A percentile compares a stretch with the other conserved stretches of the same genome.
phyloP scores from a whole-genome alignment of 768 basidiomycete species.

The Myochromella boudieri region DNA sequence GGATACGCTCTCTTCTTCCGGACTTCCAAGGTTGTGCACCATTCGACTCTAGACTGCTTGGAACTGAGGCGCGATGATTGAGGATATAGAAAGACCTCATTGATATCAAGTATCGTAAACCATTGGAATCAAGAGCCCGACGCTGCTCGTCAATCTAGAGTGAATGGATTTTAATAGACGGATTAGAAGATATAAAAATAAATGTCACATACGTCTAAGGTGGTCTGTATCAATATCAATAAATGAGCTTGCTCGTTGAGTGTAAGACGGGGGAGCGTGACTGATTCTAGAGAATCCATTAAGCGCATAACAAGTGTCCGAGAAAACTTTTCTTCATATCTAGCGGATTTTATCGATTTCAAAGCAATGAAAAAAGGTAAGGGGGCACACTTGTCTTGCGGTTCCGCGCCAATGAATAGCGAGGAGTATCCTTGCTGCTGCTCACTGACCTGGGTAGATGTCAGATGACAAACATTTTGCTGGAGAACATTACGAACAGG shows the following conservation, averaged over 20 bases:
- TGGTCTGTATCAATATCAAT: slow-evolving; percentile 81
- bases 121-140: slow-evolving; percentile 89
- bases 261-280: slow-evolving; percentile 69
- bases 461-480: slow-evolving; percentile 22
- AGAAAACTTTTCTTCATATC: slow-evolving; percentile 57
- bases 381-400: slow-evolving; percentile 43
- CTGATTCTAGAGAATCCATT: slow-evolving; percentile 60
- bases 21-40: slow-evolving; percentile 42
- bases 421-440: slow-evolving; percentile 41
- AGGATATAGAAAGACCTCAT: slow-evolving; percentile 91
- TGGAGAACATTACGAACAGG: background rate
- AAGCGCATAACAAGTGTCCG: slow-evolving; percentile 59
- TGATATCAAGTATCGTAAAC: slow-evolving; percentile 88
- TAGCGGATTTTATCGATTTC: slow-evolving; percentile 26
- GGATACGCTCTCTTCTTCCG: slow-evolving; percentile 71
- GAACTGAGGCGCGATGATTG: slow-evolving; percentile 59
- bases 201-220: slow-evolving; percentile 77
- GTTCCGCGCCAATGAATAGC: slow-evolving; percentile 51
- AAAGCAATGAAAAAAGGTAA: too few relatives aligned
- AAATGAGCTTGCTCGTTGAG: slow-evolving; percentile 83
- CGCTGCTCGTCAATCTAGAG: slow-evolving; percentile 83
- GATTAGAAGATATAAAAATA: background rate
- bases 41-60: slow-evolving; percentile 45
- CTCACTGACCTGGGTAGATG: slow-evolving; percentile 45
- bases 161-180: background rate